These are phyloP conservation scores for cucumber (Cucumis sativus) DNA, from an alignment of 306 rosid genomes.

Conservation along the genomic window Cucumber_9930_V3 NC_026657.2:1148501-1149000, in stretches of 20 bases:
- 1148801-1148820: conserved; percentile 16
- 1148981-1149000: conserved; percentile 98
- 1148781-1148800: not conserved
- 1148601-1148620: conserved; percentile 18
- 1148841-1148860: conserved; percentile 79
- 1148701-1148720: not conserved
- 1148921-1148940: conserved; percentile 93
- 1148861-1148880: conserved; percentile 47
- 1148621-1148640: conserved; percentile 7
- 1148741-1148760: not conserved
- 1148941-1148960: conserved; percentile 94
- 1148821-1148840: conserved; percentile 53
- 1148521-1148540: not conserved
- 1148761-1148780: not conserved
- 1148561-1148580: not conserved
- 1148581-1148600: not conserved
- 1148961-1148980: conserved; percentile 90
- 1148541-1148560: not conserved
- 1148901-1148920: conserved; percentile 83
- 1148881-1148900: conserved; percentile 48
- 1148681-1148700: conserved; percentile 14
- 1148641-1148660: conserved; percentile 12
- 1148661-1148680: conserved; percentile 13
- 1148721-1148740: conserved; percentile 13
- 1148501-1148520: not conserved